Conservation (phyloP, 495 filamentous ascomycete genomes). For the Tetracladium marchalianum region DNA sequence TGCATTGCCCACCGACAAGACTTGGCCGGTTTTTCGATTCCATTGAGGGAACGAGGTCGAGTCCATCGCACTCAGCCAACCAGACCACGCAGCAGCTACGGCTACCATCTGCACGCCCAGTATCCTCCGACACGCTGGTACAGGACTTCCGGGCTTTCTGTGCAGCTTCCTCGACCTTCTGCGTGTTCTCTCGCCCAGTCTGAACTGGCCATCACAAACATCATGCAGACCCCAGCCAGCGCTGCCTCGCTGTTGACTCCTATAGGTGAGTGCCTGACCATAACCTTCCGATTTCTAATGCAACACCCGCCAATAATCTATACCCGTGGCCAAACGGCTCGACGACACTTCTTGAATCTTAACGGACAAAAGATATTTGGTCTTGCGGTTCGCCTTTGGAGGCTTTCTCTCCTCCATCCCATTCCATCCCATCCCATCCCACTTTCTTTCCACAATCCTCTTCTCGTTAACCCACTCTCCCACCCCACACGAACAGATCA, state of each 20-base stretch:
- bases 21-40: neutral
- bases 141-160: too few relatives aligned
- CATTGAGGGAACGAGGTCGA: neutral
- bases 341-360: slow-evolving; percentile 8
- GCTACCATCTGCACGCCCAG: neutral
- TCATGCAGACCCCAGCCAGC: slow-evolving; percentile 14
- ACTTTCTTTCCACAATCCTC: neutral
- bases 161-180: neutral
- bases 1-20: neutral
- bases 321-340: slow-evolving; percentile 18
- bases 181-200: neutral
- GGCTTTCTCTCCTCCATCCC: too few relatives aligned
- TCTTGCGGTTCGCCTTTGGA: too few relatives aligned
- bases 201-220: neutral
- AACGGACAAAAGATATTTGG: too few relatives aligned
- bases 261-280: slow-evolving; percentile 17
- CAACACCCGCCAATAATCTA: slow-evolving; percentile 13
- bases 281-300: slow-evolving; percentile 1
- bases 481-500: neutral
- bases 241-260: slow-evolving; percentile 13
- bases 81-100: neutral
- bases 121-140: too few relatives aligned
- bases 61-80: neutral
- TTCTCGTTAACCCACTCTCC: too few relatives aligned
- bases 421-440: neutral